Base-by-base conservation (phyloP, 2,329 filamentous ascomycete genomes). In the Claviceps humidiphila region DNA sequence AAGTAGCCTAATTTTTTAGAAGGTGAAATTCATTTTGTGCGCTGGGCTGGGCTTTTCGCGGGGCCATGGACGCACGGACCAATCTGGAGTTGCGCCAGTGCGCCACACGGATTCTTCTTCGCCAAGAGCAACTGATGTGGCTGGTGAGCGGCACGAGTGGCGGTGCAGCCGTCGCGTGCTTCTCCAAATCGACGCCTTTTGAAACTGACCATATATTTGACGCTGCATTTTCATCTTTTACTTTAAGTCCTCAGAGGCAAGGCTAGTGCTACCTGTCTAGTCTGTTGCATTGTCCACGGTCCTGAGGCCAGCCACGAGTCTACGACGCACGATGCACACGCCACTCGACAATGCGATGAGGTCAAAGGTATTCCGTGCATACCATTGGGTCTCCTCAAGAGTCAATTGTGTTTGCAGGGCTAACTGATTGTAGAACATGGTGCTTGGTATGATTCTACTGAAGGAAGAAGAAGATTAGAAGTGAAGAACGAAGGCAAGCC, bases 311-410 rank as follows among this genome's bases (percentile, higher is more conserved):
- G 42, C 42, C 42, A 44, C 42, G 14, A 34, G 30, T 11, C 30
- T 34, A 16, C 24, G 7, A 14, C 6, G 7, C 5, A 76, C 63
- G 8, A 87, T 87, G 84, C 81, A 83, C 49, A 89, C 84, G 53
- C 74, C 76, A 34, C 66, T 89, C 3, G 85, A 89, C 63, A 78
- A 75, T 65, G 81, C 78, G 9, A 70, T 88, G 69, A 82, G 76
- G 60, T 87, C 84, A 51, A 84, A 83, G 73, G 84, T 85, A 22
- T 22, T 22, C 22, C 22, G 22, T 22, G 4, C 22, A 22, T 22
- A 69, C 53, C 5, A 6, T 44, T 8, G 42, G 41, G 17, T 37
- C 13, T 9, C 3, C 42, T 39, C 13, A 11, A 9, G 41, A 42
- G 4, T 20, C 5, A 4, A 16, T 8, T 17, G 8, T 2, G 16